A percentile compares a stretch with the other conserved stretches of the same genome.
phyloP scores from a whole-genome alignment of 139 green algal genomes.

The Protoeuglena noctilucae region DNA sequence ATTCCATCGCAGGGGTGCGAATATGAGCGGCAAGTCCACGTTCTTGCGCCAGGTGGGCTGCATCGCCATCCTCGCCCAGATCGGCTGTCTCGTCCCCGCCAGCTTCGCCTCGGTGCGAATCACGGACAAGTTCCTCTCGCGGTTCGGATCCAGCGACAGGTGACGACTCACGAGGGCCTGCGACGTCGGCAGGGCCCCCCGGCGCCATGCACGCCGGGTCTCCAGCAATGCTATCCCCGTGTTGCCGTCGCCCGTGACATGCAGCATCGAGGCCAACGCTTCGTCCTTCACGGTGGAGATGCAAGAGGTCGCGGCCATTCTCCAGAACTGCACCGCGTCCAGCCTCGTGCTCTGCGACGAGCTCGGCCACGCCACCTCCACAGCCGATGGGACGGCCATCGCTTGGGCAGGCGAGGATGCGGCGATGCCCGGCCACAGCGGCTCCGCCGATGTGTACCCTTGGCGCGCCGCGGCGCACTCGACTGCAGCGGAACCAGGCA shows the following conservation, averaged over 20 bases:
- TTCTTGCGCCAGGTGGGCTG: conserved; percentile 48
- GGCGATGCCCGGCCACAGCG: too few relatives aligned
- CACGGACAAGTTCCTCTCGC: conserved; percentile 36
- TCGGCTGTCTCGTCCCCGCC: conserved; percentile 56
- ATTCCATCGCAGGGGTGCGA: conserved; percentile 41
- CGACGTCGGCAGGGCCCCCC: too few relatives aligned
- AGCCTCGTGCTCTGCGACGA: conserved; percentile 72
- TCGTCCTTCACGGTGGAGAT: conserved; percentile 68
- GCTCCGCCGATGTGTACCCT: too few relatives aligned
- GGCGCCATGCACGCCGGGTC: too few relatives aligned
- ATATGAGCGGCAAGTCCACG: conserved; percentile 66
- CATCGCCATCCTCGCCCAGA: conserved; percentile 48
- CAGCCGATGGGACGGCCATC: conserved; percentile 50
- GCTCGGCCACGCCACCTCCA: conserved; percentile 53
- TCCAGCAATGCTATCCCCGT: too few relatives aligned
- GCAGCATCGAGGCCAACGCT: conserved; percentile 56
- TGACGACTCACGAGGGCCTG: too few relatives aligned
- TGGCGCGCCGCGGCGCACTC: too few relatives aligned
- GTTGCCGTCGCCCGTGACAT: too few relatives aligned
- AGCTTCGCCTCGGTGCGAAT: conserved; percentile 16
- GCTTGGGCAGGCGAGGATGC: too few relatives aligned
- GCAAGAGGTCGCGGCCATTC: conserved; percentile 43
- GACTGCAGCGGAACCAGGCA: too few relatives aligned
- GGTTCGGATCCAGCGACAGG: conserved; percentile 46
- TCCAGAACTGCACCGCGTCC: conserved; percentile 12